These are phyloP conservation scores for Dissophora ornata DNA, from an alignment of 192 early-diverging fungal species.

Conservation along the genomic window DNA sequence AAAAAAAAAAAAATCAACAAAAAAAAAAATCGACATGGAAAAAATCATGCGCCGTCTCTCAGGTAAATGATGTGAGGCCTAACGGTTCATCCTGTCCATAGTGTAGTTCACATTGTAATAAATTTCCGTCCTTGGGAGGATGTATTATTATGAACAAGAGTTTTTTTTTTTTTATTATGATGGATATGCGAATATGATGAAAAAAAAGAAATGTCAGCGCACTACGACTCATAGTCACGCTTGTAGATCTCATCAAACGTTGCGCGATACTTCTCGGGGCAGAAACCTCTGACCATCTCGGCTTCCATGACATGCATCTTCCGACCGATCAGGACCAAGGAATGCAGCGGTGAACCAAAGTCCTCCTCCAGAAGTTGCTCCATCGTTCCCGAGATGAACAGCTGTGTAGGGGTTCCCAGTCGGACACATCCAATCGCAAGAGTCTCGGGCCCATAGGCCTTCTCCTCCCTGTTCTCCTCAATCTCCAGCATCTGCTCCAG, in stretches of 20 bases:
- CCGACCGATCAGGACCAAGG: slow-evolving; percentile 88
- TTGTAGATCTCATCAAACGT: slow-evolving; percentile 73
- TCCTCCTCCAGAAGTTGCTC: slow-evolving; percentile 84
- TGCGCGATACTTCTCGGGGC: slow-evolving; percentile 67
- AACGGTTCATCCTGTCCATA: too few species aligned
- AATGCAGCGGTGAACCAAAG: slow-evolving; percentile 96
- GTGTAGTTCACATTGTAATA: too few species aligned
- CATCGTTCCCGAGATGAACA: slow-evolving; percentile 91
- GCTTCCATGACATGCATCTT: slow-evolving; percentile 94
- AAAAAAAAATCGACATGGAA: too few species aligned
- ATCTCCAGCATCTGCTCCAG: slow-evolving; percentile 93
- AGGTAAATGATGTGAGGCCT: too few species aligned
- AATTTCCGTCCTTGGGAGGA: too few species aligned
- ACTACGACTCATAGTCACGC: slow-evolving; percentile 69
- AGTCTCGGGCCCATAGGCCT: slow-evolving; percentile 81
- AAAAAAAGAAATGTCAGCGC: slow-evolving; percentile 10
- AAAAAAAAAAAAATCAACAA: not conserved
- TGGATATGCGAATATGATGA: too few species aligned
- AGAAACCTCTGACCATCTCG: slow-evolving; percentile 84
- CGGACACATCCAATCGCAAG: slow-evolving; percentile 93
- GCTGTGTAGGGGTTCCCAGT: slow-evolving; percentile 81
- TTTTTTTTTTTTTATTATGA: too few species aligned
- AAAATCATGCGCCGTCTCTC: too few species aligned
- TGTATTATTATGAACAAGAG: too few species aligned
- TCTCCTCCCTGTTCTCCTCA: slow-evolving; percentile 80